Base-by-base conservation (phyloP, 2,329 filamentous ascomycete genomes). In the Mollisiaceae sp. region DNA sequence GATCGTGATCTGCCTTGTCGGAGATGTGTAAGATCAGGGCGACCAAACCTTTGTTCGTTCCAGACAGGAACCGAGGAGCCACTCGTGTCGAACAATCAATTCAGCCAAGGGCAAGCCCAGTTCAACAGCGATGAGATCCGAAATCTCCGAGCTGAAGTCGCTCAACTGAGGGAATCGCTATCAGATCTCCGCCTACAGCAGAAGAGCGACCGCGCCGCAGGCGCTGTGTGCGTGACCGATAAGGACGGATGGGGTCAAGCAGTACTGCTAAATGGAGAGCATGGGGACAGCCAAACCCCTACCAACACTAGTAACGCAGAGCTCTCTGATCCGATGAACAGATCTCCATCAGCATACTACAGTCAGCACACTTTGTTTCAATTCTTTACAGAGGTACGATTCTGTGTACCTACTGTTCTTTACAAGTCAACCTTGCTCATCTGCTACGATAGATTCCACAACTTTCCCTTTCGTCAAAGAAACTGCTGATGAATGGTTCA, bases 331-430 rank as follows among this genome's bases (percentile, higher is more conserved):
- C 72, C 64, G 12, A 63, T 20, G 18, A 39, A 63, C 45, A 60
- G 72, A 64, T 62, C 60, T 47, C 69, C 67, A 12, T n/a, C 6
- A n/a, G 41, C 62, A 24, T 66, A 66, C 57, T 66, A 66, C 56
- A 18, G 38, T 32, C 60, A 63, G 27, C 60, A 66, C 39, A 63
- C 55, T 47, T n/a, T 66, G 20, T 50, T 66, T 18, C 60, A 57
- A 41, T 60, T 63, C 45, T 66, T 63, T 57, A 3, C 15, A 36
- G 64, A 66, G 59, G 65, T 64, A 18, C 59, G 45, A 55, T 52
- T 22, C 22, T 20, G 24, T 8, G 22, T 6, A 32, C 6, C 27
- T 22, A 41, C 4, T 9, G 3, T 18, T 3, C 54, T 54, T 64
- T 43, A 41, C 54, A 32, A 20, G 24, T 12, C 3, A 59, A 3